phyloP scores from a whole-genome alignment of 768 basidiomycete species.

The Mycena rebaudengoi region DNA sequence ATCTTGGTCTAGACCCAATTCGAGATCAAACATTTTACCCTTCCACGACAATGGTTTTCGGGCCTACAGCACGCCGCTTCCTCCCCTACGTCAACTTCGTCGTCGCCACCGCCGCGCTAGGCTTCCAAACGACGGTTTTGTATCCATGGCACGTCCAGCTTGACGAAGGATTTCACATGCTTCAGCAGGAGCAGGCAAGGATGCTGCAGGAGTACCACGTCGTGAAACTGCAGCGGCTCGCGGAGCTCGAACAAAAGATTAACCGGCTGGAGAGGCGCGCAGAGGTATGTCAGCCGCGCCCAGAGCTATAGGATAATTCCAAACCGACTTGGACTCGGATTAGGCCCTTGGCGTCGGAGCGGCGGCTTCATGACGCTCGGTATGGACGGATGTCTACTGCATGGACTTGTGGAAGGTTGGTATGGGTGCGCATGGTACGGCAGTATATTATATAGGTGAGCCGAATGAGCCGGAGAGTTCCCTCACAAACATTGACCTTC shows the following conservation, averaged over 20 bases:
- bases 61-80: slow-evolving; percentile 24
- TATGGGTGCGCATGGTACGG: too few species aligned
- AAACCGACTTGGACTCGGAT: too few species aligned
- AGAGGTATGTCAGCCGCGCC: slow-evolving; percentile 10
- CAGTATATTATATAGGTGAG: too few species aligned
- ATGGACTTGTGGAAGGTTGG: too few species aligned
- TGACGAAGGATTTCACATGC: slow-evolving; percentile 27
- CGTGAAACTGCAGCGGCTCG: slow-evolving; percentile 22
- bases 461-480: too few species aligned
- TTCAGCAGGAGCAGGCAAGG: slow-evolving; percentile 12
- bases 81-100: slow-evolving; percentile 34
- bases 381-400: too few species aligned
- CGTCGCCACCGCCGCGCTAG: slow-evolving; percentile 29
- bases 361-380: too few species aligned
- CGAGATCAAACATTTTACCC: too few species aligned
- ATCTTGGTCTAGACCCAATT: too few species aligned
- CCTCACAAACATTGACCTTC: too few species aligned
- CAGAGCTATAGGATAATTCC: too few species aligned
- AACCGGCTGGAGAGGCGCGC: slow-evolving; percentile 7
- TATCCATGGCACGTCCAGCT: slow-evolving; percentile 37
- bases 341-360: too few species aligned
- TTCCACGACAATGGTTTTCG: slow-evolving; percentile 31
- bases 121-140: slow-evolving; percentile 34
- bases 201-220: slow-evolving; percentile 30
- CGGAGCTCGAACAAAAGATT: slow-evolving; percentile 17